These are phyloP conservation scores for Penicillium frequentans DNA, from an alignment of 2,329 filamentous ascomycete species.

Conservation along the genomic window DNA sequence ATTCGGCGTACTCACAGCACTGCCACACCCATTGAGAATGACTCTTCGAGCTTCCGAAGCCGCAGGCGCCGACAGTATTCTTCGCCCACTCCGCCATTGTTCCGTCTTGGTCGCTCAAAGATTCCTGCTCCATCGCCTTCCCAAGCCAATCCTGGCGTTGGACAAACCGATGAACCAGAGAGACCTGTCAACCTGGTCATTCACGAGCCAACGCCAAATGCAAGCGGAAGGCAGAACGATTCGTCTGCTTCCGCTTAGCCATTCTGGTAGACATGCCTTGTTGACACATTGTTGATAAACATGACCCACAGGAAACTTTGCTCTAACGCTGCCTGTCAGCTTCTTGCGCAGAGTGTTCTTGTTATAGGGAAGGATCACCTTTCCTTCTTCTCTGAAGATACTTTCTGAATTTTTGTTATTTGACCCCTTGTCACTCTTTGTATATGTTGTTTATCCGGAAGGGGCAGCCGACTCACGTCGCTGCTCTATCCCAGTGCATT, in stretches of 20 bases:
- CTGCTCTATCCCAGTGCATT: neutral
- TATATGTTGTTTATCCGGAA: neutral
- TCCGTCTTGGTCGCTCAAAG: conserved; percentile 29
- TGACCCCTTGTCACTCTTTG: neutral
- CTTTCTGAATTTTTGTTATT: neutral
- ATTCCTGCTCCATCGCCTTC: conserved; percentile 20
- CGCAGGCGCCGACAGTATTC: conserved; percentile 24
- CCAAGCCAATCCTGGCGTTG: conserved; percentile 22
- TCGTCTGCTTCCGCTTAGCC: neutral
- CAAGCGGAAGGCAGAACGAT: neutral
- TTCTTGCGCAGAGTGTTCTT: neutral
- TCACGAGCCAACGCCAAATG: conserved; percentile 4
- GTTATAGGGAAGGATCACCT: neutral
- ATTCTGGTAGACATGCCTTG: neutral
- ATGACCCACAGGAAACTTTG: neutral
- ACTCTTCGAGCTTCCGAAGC: conserved; percentile 20
- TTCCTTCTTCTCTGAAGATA: neutral
- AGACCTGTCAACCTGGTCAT: conserved; percentile 33
- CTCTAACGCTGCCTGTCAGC: neutral
- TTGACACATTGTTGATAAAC: neutral
- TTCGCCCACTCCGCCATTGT: conserved; percentile 20
- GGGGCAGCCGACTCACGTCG: neutral
- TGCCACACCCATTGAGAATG: conserved; percentile 22
- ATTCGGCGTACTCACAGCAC: conserved; percentile 34
- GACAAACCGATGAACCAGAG: conserved; percentile 29